Base-by-base conservation (phyloP, 169 alveolate genomes). In the Plasmodium berghei region DNA sequence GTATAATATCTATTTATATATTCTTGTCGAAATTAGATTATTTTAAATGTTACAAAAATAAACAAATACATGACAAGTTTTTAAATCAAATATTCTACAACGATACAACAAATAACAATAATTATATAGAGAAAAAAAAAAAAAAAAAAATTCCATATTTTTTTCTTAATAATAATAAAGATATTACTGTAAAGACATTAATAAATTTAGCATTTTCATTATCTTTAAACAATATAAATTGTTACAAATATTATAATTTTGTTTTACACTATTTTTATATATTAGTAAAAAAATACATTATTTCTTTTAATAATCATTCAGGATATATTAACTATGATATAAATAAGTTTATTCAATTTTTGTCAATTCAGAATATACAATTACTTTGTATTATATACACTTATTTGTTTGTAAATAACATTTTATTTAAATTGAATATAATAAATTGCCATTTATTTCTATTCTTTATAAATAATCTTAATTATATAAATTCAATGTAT, bases 341-440 rank as follows among this genome's bases (percentile, higher is more conserved):
- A 22, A 75, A 75, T 42, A 56, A 75, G 46, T 12, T 67, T 12
- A 22, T 75, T 9, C 28, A 63, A 14, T 14, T 55, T 5, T 40
- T 75, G 58, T 22, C 88, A 28, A 34, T 75, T 18, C 75, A 75
- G n/a, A 75, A 75, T 63, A 56, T 67, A 22, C 88, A 75, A 34
- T 14, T 75, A 22, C 75, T 75, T 4, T 75, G 74, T 75, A 58
- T 75, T 34, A 26, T 46, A 20, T 75, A 62, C 42, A 75, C 88
- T 4, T 75, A 75, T 55, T 56, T 75, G 9, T 67, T 34, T 63
- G n/a, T 75, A 22, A 55, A 75, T 69, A 62, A 75, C 22, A 61
- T 75, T 16, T 56, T 75, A 34, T 20, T 28, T 67, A 52, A 75
- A 10, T 14, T 75, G n/a, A 22, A 63, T 28, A 61, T 18, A 42